phyloP scores from a whole-genome alignment of 1,284 basidiomycete species.

The Phenoliferia sp. region DNA sequence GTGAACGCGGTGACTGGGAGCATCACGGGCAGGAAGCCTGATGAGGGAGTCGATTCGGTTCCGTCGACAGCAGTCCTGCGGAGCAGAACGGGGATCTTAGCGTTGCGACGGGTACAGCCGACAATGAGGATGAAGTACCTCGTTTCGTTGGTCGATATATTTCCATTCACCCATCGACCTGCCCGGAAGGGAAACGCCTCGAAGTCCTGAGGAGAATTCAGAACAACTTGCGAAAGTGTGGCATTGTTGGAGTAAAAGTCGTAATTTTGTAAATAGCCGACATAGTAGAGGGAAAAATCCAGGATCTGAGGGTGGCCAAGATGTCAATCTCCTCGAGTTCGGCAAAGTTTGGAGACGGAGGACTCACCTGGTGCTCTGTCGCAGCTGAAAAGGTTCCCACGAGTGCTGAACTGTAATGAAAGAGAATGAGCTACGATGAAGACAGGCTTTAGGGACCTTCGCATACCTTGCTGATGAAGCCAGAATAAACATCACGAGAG shows the following conservation, averaged over 20 bases:
- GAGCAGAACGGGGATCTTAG: background rate
- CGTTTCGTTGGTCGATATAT: background rate
- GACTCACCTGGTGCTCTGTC: background rate
- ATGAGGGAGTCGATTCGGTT: background rate
- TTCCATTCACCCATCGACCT: background rate
- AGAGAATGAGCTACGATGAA: background rate
- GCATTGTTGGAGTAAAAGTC: background rate
- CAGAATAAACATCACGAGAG: background rate
- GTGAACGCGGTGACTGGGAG: background rate
- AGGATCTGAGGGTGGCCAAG: background rate
- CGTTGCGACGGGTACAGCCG: background rate
- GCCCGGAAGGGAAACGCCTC: background rate
- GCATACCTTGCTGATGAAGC: background rate
- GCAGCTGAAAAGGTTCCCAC: background rate
- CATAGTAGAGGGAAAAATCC: background rate
- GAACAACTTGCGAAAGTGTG: background rate
- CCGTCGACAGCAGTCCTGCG: background rate
- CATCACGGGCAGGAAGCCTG: background rate
- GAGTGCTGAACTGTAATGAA: background rate
- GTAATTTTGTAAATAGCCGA: background rate
- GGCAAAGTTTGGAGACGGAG: background rate
- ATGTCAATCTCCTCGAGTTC: background rate
- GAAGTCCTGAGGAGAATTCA: background rate
- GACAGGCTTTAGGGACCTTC: background rate
- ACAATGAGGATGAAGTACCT: background rate